Percentiles rank a stretch among this genome's conserved stretches.
Evolutionary conservation across 495 filamentous ascomycete species (phyloP).

Genomic region (Trichoderma parareesei): DNA sequence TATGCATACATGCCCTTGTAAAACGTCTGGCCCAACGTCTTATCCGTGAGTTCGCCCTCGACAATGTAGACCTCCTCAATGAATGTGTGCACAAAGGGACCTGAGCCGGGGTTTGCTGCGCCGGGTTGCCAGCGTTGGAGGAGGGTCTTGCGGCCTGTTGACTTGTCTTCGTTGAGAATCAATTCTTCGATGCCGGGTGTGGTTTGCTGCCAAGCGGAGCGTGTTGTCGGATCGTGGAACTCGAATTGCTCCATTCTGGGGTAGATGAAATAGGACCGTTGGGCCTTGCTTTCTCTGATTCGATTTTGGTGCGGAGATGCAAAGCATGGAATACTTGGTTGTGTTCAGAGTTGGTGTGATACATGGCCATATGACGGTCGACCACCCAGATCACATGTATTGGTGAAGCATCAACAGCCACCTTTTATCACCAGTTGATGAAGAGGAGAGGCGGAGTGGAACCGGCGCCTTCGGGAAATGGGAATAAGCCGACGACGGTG

Average conservation of each 20-base stretch:
- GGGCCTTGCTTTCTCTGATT: not conserved
- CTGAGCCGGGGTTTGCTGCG: not conserved
- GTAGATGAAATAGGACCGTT: not conserved
- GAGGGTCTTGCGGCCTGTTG: not conserved
- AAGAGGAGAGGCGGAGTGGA: not conserved
- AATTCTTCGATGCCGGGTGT: not conserved
- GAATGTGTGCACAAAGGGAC: not conserved
- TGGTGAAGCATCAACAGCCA: too few relatives aligned
- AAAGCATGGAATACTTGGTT: not conserved
- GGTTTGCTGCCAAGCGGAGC: not conserved
- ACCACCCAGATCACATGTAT: not conserved
- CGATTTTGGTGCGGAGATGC: not conserved
- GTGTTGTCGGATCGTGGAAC: not conserved
- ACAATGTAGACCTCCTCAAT: conserved; percentile 5
- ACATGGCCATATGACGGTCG: not conserved
- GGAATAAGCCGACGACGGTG: not conserved
- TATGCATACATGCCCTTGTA: conserved; percentile 10
- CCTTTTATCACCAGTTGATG: not conserved
- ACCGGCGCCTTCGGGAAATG: not conserved
- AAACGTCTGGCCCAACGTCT: not conserved
- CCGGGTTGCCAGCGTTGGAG: conserved; percentile 1
- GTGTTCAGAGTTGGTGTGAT: not conserved
- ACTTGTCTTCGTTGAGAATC: not conserved
- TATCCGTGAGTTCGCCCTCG: conserved; percentile 1
- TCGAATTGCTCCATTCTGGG: conserved; percentile 6